Base-by-base conservation (phyloP, 2,329 filamentous ascomycete species). In the Helotiales sp. region DNA sequence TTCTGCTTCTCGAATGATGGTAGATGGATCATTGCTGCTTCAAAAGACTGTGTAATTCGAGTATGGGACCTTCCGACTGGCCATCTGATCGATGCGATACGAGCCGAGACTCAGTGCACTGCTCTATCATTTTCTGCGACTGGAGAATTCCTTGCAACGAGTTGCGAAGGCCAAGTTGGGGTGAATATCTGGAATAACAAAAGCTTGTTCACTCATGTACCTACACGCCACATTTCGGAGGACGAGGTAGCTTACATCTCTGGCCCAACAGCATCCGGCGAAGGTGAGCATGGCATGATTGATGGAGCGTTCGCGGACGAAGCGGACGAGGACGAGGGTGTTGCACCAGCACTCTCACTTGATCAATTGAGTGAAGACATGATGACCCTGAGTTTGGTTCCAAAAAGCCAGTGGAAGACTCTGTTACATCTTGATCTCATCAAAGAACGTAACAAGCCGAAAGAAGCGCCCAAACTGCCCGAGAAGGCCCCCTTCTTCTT, bases 101-200 rank as follows among this genome's bases (percentile, higher is more conserved):
- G 86, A 57, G 83, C 96, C 5, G 85, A 87, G 55, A 88, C 83
- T 54, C 86, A 88, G 10, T 96, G 93, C 72, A 95, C 87, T 15
- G 88, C 91, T 2, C 78, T 99, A 12, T 86, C 93, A 7, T 96
- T 98, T 78, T 96, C 95, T 0, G 81, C 81, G 1, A 96, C 91
- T 0, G 95, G 93, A 13, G 95, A 99, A 69, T 98, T 92, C 67
- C 82, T 99, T n/a, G 95, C 95, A 3, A 95, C 93, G 3, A 89
- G 92, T 0, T 87, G 92, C 53, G 85, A 91, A 54, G 89, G 88
- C 57, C 86, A 88, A 62, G 83, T 96, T 1, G 95, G 95, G 12
- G 88, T 99, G n/a, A 88, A 91, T 65, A 84, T 99, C 48, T 99
- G 95, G 93, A 97, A 91, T 22, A 99, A 99, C 75, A 90, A 90